Conservation (phyloP, 2,329 filamentous ascomycete genomes). For the Fusarium sambucinum region DNA sequence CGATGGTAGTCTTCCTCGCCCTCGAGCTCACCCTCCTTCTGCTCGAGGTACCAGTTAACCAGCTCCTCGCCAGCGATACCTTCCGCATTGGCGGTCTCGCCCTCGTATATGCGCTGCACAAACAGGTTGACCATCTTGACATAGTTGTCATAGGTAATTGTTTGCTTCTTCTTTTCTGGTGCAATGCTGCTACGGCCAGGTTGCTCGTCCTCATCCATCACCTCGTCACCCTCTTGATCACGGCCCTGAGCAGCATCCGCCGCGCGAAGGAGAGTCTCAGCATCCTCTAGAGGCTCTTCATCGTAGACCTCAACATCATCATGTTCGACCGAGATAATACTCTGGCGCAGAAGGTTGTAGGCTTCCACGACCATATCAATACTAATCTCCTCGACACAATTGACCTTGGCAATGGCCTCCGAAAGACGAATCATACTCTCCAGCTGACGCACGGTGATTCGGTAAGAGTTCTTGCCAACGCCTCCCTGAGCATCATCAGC, state of each 20-base stretch:
- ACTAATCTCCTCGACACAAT: conserved; percentile 91
- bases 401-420: conserved; percentile 98
- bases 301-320: conserved; percentile 96
- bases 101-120: conserved; percentile 84
- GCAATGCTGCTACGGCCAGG: conserved; percentile 55
- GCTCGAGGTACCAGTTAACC: conserved; percentile 90
- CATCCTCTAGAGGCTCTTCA: conserved; percentile 63
- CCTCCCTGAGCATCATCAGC: conserved; percentile 95
- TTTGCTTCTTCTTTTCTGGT: conserved; percentile 72
- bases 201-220: conserved; percentile 56
- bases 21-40: conserved; percentile 85
- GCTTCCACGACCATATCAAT: conserved; percentile 90
- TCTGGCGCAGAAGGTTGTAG: conserved; percentile 89
- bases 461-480: conserved; percentile 93
- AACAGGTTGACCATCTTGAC: conserved; percentile 89
- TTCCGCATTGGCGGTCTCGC: conserved; percentile 80
- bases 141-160: conserved; percentile 96
- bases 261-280: conserved; percentile 59
- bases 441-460: conserved; percentile 95
- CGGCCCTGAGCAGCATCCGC: conserved; percentile 58
- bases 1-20: conserved; percentile 83
- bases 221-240: conserved; percentile 62
- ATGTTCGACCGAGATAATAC: conserved; percentile 97
- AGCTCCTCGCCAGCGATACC: conserved; percentile 88
- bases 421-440: conserved; percentile 95